Evolutionary conservation across 1,139 yeast genomes (phyloP), one percentile per base, ranked within the genome.

Genomic region (Kurtzmaniella quercitrusa): DNA sequence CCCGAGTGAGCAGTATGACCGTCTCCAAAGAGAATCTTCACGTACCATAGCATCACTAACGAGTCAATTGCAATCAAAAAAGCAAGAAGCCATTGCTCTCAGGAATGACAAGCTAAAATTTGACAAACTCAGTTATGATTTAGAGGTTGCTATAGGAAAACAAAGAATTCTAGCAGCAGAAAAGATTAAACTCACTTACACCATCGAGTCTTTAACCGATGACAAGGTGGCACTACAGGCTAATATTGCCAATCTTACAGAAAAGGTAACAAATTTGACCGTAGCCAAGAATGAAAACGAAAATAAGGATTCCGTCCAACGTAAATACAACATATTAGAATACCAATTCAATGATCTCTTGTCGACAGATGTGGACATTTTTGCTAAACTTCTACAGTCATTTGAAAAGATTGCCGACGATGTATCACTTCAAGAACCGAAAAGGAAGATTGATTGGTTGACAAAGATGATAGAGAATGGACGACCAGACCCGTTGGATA

Each of bases 321-420:
- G 52, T 46, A 47, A 51, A 52, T 43, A 57, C 46, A 55, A 59
- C 15, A 48, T 58, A 8, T 56, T 65, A 34, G 74, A 71, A 45
- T 57, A 62, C 41, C 75, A 70, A 36, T 65, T 69, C 46, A 63
- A 63, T 25, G 77, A 68, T 36, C 47, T 75, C 25, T 57, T 72
- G 21, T 60, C 65, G 38, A 57, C 60, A 43, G 74, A 77, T 53
- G 55, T 65, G 46, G 47, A 58, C 46, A 59, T 75, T 57, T 71
- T 70, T 59, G 63, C 71, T 48, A 65, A 70, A 58, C 53, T 73
- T 49, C 53, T 81, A 40, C 63, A 66, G 31, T 70, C 79, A 1
- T 73, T 82, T 47, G 72, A 75, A 40, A 74, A 75, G 49, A 71
- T 82, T 8, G 72, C 85, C 2, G 88, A 83, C 48, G 79, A 77